Conservation (phyloP, 2,329 filamentous ascomycete species). For the Epichloe amarillans region DNA sequence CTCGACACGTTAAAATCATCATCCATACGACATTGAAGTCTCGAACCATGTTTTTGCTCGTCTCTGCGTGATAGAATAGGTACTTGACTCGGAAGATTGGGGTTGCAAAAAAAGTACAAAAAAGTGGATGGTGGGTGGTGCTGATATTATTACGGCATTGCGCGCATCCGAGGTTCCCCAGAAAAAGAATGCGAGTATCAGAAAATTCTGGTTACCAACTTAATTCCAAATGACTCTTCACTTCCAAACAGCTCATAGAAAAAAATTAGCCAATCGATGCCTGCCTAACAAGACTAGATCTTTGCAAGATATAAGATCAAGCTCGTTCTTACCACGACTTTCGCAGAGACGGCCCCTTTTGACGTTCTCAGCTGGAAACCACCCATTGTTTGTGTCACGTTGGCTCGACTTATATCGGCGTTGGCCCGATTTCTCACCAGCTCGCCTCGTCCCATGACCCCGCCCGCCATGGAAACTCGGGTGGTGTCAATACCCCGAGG, state of each 20-base stretch:
- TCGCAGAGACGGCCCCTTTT: too few relatives aligned
- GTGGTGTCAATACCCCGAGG: conserved; percentile 22
- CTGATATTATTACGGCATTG: background rate
- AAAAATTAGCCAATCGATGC: background rate
- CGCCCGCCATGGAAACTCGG: conserved; percentile 25
- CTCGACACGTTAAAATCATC: background rate
- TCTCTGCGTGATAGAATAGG: too few relatives aligned
- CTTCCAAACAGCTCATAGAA: background rate
- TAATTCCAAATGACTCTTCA: background rate
- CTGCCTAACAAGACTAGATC: background rate
- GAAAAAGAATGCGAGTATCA: background rate
- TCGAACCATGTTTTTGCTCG: too few relatives aligned
- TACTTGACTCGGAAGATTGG: background rate
- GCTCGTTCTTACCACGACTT: too few relatives aligned
- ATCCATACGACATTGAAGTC: background rate
- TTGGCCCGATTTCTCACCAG: conserved; percentile 5
- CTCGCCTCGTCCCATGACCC: background rate
- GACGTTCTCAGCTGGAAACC: background rate
- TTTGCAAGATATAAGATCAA: background rate
- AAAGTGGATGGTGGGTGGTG: background rate
- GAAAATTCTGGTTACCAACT: background rate
- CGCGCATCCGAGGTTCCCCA: background rate
- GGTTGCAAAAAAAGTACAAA: background rate
- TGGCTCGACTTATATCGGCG: conserved; percentile 15
- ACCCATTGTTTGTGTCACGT: background rate